Conservation (phyloP, 164 flowering plant genomes). For the Akebia trifoliata region DNA sequence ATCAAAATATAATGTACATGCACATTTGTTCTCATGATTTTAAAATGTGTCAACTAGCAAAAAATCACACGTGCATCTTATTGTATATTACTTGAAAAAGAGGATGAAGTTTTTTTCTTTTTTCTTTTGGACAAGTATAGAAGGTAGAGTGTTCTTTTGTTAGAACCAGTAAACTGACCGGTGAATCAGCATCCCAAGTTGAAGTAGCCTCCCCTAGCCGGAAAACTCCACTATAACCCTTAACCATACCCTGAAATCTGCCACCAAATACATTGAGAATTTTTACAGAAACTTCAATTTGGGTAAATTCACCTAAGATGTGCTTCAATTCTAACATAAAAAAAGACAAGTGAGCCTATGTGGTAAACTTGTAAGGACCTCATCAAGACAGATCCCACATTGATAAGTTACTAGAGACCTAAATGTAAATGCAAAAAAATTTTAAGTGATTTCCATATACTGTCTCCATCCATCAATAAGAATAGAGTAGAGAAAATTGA, state of each 20-base stretch:
- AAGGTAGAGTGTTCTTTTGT: slow-evolving; percentile 7
- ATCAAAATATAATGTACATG: background rate
- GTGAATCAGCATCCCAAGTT: slow-evolving; percentile 99
- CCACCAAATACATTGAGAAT: slow-evolving; percentile 13
- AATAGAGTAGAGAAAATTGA: too few relatives aligned
- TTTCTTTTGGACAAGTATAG: too few relatives aligned
- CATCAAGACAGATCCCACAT: background rate
- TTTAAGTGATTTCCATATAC: too few relatives aligned
- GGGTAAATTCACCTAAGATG: background rate
- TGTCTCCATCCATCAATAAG: too few relatives aligned
- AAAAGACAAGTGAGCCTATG: too few relatives aligned
- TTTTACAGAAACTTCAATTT: background rate
- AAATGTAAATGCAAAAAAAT: too few relatives aligned
- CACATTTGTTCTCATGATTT: background rate
- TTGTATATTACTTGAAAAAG: slow-evolving; percentile 3
- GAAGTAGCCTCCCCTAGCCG: slow-evolving; percentile 98
- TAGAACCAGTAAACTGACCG: slow-evolving; percentile 53
- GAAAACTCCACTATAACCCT: slow-evolving; percentile 90
- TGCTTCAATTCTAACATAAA: too few relatives aligned
- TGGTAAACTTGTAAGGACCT: too few relatives aligned
- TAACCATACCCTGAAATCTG: slow-evolving; percentile 93
- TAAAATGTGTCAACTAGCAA: background rate
- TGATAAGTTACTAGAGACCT: background rate
- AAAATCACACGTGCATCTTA: background rate
- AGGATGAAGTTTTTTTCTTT: too few relatives aligned